A percentile compares a stretch with the other conserved stretches of the same genome.
Conservation (phyloP, 2,329 filamentous ascomycete genomes). For the Fusarium keratoplasticum region DNA sequence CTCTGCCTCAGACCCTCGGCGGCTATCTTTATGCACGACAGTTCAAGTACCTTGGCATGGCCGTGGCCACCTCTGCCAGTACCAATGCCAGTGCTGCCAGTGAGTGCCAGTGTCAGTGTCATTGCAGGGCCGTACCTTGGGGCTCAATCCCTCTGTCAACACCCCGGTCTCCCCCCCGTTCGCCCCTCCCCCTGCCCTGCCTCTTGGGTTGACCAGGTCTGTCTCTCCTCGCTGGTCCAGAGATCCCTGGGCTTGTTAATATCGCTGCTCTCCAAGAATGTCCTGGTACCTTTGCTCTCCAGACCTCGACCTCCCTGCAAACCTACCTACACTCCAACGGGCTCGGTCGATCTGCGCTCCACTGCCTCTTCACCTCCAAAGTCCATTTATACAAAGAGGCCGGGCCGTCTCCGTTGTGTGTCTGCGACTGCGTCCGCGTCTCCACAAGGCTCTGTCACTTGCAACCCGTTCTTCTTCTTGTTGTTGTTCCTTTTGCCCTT, state of each 20-base stretch:
- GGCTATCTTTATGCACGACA: conserved; percentile 49
- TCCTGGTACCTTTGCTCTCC: conserved; percentile 32
- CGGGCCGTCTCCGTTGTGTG: conserved; percentile 28
- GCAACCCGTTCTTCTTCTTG: conserved; percentile 28
- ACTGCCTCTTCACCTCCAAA: conserved; percentile 43
- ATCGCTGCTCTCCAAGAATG: conserved; percentile 36
- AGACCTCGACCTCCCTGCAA: conserved; percentile 30
- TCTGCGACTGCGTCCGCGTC: conserved; percentile 10
- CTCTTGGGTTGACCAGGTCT: conserved; percentile 25
- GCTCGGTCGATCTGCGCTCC: conserved; percentile 42
- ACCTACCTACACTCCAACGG: conserved; percentile 31
- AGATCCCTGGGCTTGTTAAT: conserved; percentile 39
- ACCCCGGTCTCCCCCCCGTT: conserved; percentile 24
- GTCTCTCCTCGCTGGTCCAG: conserved; percentile 22
- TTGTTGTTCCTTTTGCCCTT: conserved; percentile 1
- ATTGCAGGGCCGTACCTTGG: conserved; percentile 35
- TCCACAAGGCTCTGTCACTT: conserved; percentile 43
- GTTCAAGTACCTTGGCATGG: conserved; percentile 35
- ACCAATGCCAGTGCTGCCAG: background rate
- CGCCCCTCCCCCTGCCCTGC: conserved; percentile 19
- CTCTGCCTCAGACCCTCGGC: conserved; percentile 38
- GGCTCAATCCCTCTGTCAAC: conserved; percentile 28
- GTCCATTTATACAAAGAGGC: conserved; percentile 45
- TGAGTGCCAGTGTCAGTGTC: conserved; percentile 15
- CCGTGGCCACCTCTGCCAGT: background rate